Evolutionary conservation across 192 early-diverging fungal genomes (phyloP), one percentile per base, ranked within the genome.

Genomic region (Backusella parvicylindrica): DNA sequence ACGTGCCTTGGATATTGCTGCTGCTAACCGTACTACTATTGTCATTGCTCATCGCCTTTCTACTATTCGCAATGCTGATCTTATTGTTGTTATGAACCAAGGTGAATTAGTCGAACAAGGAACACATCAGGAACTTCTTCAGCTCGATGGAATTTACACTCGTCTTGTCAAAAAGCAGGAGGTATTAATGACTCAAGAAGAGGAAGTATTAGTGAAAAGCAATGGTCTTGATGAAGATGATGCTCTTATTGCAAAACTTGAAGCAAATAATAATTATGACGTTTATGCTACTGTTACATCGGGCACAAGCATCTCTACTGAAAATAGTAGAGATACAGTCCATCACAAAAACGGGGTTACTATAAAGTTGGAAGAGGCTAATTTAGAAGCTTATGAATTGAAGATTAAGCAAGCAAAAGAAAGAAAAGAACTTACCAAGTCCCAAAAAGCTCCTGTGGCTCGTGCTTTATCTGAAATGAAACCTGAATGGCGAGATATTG

Each of bases 41-140:
- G 91, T 93, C 2, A 91, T 98, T 80, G 96, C 96, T 6, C 89
- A 96, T 79, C 90, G 96, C n/a, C 81, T 98, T 60, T 95, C 93
- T 56, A 98, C 96, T n/a, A 91, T 98, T 73, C 84, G 87, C 33
- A 89, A 95, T 65, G 90, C 94, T 11, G 91, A 96, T 79, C 70
- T 88, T 40, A 98, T 98, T 75, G 90, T 94, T 21, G 95, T 96
- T 11, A 87, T 97, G 72, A 79, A 87, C 79, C 63, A 89, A 64
- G 93, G 93, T 23, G 70, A 78, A 3, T 79, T 95, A 66, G 84
- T 91, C 18, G 93, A 96, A 81, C 70, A 82, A 28, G 97, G 97
- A n/a, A 88, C 82, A 32, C 95, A 96, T 77, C 83, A 90, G 23
- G 85, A 94, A 75, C 84, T 98, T 50, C 65, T 96, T 47, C 72